These are phyloP conservation scores for Sambucus nigra DNA, from an alignment of 129 eudicot species.

Conservation along the genomic window DNA sequence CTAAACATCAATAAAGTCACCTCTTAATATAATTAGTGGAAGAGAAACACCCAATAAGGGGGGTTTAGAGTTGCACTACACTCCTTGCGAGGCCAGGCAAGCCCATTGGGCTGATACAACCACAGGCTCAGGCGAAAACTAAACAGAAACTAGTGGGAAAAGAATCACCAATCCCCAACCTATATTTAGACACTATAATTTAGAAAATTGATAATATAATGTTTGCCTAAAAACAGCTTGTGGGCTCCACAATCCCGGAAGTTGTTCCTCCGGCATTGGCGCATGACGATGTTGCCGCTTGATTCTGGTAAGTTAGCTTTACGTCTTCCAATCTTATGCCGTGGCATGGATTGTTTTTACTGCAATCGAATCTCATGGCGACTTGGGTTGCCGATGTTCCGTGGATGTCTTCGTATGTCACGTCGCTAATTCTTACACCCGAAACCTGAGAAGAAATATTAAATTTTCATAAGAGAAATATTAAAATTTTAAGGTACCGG, in stretches of 20 bases:
- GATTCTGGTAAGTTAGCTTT: constrained; percentile 25
- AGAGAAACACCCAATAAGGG: too few relatives aligned
- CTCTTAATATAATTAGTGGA: too few relatives aligned
- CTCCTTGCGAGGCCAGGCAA: constrained; percentile 5
- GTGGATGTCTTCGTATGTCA: constrained; percentile 37
- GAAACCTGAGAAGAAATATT: constrained; percentile 1
- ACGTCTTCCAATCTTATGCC: constrained; percentile 42
- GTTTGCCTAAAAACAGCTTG: constrained; percentile 32
- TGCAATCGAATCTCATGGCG: constrained; percentile 47
- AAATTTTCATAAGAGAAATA: not conserved
- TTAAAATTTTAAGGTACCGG: too few relatives aligned
- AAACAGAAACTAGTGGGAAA: not conserved
- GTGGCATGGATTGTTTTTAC: constrained; percentile 36
- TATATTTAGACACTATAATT: not conserved
- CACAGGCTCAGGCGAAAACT: constrained; percentile 5
- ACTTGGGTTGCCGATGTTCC: constrained; percentile 56
- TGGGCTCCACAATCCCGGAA: constrained; percentile 37
- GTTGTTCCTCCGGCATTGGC: constrained; percentile 37
- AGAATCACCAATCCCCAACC: not conserved
- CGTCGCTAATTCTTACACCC: constrained; percentile 27
- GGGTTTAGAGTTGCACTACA: too few relatives aligned
- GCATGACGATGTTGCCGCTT: constrained; percentile 27
- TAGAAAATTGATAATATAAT: not conserved
- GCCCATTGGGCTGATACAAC: not conserved
- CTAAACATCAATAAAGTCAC: too few relatives aligned